These are phyloP conservation scores for Tylopilus rubrobrunneus DNA, from an alignment of 768 basidiomycete genomes.

Conservation along the genomic window DNA sequence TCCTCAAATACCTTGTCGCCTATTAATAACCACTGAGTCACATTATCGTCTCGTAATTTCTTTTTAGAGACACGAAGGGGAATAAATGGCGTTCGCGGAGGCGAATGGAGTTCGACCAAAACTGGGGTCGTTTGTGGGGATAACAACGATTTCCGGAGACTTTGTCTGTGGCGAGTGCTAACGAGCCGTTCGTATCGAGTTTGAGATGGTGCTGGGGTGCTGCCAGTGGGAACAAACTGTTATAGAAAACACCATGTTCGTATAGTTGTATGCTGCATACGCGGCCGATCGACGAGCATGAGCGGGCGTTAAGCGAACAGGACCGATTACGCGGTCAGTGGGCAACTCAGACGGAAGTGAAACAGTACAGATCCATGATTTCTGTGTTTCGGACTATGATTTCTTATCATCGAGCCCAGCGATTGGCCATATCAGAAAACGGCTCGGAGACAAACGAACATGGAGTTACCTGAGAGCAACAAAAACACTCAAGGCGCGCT, in stretches of 20 bases:
- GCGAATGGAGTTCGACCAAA: constrained; percentile 53
- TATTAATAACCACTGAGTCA: constrained; percentile 54
- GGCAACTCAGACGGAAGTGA: constrained; percentile 42
- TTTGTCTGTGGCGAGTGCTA: constrained; percentile 23
- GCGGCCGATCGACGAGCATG: constrained; percentile 60
- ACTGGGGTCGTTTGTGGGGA: constrained; percentile 53
- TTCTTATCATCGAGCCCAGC: too few relatives aligned
- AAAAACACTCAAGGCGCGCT: too few relatives aligned
- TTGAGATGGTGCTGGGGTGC: constrained; percentile 2
- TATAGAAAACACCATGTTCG: constrained; percentile 49
- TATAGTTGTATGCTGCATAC: constrained; percentile 47
- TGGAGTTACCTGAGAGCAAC: too few relatives aligned
- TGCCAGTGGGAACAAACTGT: constrained; percentile 42
- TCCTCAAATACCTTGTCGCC: constrained; percentile 65
- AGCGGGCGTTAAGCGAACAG: constrained; percentile 40
- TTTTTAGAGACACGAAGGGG: constrained; percentile 35
- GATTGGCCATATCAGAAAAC: too few relatives aligned
- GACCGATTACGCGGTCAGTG: constrained; percentile 41
- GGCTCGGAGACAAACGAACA: too few relatives aligned
- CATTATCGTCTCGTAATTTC: constrained; percentile 38
- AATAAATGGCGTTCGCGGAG: constrained; percentile 18
- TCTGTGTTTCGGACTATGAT: constrained; percentile 14
- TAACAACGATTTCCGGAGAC: constrained; percentile 50
- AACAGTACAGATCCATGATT: constrained; percentile 45
- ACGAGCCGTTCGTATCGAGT: not conserved